Evolutionary conservation across 2,329 filamentous ascomycete species (phyloP).

Genomic region (Diaporthe sp.): DNA sequence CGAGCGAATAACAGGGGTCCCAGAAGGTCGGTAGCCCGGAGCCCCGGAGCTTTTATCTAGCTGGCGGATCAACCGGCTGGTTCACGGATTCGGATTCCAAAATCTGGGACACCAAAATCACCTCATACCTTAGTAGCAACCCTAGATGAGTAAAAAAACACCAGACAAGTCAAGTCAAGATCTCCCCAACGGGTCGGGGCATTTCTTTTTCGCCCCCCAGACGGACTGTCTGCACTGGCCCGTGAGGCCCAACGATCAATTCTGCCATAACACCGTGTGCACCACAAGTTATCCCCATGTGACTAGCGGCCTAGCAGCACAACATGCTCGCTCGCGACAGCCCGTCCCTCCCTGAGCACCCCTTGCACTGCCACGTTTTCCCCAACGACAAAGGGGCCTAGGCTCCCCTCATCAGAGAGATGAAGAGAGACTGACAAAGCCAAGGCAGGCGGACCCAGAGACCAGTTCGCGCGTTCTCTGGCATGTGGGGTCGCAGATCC

Average conservation of each 20-base stretch:
- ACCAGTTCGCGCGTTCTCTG: slow-evolving; percentile 4
- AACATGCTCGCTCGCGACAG: neutral
- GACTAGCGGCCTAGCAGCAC: neutral
- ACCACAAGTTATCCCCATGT: neutral
- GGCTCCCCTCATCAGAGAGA: neutral
- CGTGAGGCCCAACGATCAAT: neutral
- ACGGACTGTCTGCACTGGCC: neutral
- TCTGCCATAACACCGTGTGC: neutral
- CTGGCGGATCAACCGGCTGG: neutral
- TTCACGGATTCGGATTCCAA: neutral
- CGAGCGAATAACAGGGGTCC: slow-evolving; percentile 11
- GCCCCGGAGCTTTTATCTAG: neutral
- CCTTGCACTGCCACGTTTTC: slow-evolving; percentile 24
- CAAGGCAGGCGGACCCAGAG: slow-evolving; percentile 4
- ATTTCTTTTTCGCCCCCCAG: neutral
- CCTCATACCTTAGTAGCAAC: neutral
- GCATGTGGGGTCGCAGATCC: slow-evolving; percentile 12
- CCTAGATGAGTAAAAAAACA: neutral
- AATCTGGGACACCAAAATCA: neutral
- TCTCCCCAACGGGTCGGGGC: neutral
- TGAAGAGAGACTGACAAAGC: neutral
- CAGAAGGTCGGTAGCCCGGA: neutral
- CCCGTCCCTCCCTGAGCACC: neutral
- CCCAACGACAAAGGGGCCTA: neutral
- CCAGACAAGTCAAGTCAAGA: neutral